Evolutionary conservation across 495 filamentous ascomycete species (phyloP).

Genomic region (Oidiodendron maius): DNA sequence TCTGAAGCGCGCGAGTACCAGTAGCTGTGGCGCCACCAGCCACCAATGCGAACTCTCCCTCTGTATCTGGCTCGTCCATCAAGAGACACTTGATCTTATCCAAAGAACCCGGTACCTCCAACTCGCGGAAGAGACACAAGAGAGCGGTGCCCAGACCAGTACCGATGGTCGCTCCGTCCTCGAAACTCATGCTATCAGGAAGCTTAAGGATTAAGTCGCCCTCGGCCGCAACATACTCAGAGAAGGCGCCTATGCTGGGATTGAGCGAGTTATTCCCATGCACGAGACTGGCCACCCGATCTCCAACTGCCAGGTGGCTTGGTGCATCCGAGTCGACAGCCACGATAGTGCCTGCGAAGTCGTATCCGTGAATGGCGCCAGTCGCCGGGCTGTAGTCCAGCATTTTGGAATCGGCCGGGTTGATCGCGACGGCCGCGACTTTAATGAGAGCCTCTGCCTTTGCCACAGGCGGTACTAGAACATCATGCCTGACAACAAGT

Average conservation of each 20-base stretch:
- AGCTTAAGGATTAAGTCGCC: not conserved
- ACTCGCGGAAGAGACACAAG: not conserved
- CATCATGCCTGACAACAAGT: constrained; percentile 16
- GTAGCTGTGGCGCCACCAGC: not conserved
- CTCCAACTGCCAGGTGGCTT: constrained; percentile 38
- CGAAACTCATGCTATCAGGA: not conserved
- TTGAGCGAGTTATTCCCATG: no score
- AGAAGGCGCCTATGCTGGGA: no score
- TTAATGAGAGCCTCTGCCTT: constrained; percentile 28
- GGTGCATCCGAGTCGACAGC: constrained; percentile 20
- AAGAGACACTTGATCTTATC: no score
- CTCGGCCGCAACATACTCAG: not conserved
- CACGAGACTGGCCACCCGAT: no score
- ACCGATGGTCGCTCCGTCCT: not conserved
- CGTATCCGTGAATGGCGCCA: constrained; percentile 33
- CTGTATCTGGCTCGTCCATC: constrained; percentile 1
- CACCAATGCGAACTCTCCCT: not conserved
- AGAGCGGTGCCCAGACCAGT: not conserved
- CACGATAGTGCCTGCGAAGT: constrained; percentile 36
- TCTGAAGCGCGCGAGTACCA: not conserved
- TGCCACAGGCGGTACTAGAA: not conserved
- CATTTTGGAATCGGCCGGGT: constrained; percentile 34
- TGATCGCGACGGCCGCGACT: constrained; percentile 37
- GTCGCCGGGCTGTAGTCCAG: constrained; percentile 19
- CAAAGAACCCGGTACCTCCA: not conserved